Evolutionary conservation across 2,329 filamentous ascomycete genomes (phyloP).

Genomic region (Myriosclerotinia scirpicola): DNA sequence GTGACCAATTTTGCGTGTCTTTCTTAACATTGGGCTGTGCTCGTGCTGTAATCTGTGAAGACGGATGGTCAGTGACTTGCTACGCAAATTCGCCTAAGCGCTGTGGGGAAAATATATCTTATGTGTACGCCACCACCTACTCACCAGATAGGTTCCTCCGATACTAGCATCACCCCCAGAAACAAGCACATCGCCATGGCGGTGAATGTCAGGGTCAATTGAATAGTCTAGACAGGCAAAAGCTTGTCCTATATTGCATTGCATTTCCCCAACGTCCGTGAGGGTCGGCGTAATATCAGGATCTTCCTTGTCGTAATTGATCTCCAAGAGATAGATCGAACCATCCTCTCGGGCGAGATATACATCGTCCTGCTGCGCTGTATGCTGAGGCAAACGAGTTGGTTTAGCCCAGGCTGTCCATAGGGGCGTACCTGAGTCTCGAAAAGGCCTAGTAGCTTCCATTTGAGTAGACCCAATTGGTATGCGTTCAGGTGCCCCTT

Average conservation of each 20-base stretch:
- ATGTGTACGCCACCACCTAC: conserved; percentile 18
- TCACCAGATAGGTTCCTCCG: conserved; percentile 64
- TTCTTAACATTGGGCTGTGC: conserved; percentile 55
- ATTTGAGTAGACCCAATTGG: neutral
- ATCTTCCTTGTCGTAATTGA: conserved; percentile 54
- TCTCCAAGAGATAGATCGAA: conserved; percentile 69
- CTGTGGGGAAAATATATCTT: neutral
- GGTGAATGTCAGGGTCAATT: conserved; percentile 51
- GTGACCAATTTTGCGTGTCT: conserved; percentile 63
- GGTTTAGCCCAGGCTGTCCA: conserved; percentile 88
- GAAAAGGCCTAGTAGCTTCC: conserved; percentile 40
- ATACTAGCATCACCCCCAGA: conserved; percentile 64
- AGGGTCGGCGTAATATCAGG: conserved; percentile 50
- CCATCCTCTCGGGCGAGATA: conserved; percentile 91
- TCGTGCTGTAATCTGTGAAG: conserved; percentile 54
- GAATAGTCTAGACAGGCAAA: conserved; percentile 67
- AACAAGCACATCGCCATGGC: conserved; percentile 43
- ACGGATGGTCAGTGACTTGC: conserved; percentile 18
- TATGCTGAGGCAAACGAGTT: conserved; percentile 61
- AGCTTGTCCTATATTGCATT: conserved; percentile 74
- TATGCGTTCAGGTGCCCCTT: conserved; percentile 46
- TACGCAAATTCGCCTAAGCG: too few species aligned
- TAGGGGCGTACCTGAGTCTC: conserved; percentile 51
- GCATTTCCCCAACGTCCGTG: conserved; percentile 62
- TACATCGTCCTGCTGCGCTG: conserved; percentile 69